Base-by-base conservation (phyloP, 1,139 yeast species). In the Pichiaceae sp. region DNA sequence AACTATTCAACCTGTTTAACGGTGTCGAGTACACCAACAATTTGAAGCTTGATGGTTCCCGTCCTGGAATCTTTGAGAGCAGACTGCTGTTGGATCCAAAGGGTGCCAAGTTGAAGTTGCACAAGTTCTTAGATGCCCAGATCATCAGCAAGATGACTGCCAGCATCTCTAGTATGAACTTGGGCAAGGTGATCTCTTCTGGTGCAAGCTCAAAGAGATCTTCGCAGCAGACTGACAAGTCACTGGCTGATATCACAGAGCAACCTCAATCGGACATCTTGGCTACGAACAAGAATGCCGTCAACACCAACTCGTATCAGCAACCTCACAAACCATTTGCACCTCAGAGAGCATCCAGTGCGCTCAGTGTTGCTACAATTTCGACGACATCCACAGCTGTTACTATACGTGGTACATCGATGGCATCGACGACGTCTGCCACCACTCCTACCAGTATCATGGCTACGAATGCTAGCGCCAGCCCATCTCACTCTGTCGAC, bases 1-100 rank as follows among this genome's bases (percentile, higher is more conserved):
- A 75, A 34, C 49, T 75, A 23, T 75, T 75, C 54, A 74, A 75
- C 50, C 39, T 60, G 23, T 62, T 63, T 39, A 72, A 76, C 46
- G 79, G 79, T 12, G 70, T 72, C 20, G 70, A 66, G 38, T 69
- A 65, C 41, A 60, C 62, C 29, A 74, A 71, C 41, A 53, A 54
- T 17, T 54, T 75, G 42, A 66, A 70, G 46, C 68, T 77, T 35
- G 83, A 77, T 50, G 83, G 78, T 38, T 72, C 79, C 8, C 57
- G 70, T 40, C 83, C 84, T 0, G 83, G 84, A 1, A 69, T 77
- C 42, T 72, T 77, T 53, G 84, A 77, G 54, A 66, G 73, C 35
- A 71, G 79, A 15, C 49, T 72, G 49, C 52, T 74, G 25, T 56
- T 73, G 38, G 81, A 74, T 46, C 60, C 68, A 3, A 75, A 70